Evolutionary conservation across 1,139 yeast genomes (phyloP).

Genomic region (Yamadazyma atmosphaerica): DNA sequence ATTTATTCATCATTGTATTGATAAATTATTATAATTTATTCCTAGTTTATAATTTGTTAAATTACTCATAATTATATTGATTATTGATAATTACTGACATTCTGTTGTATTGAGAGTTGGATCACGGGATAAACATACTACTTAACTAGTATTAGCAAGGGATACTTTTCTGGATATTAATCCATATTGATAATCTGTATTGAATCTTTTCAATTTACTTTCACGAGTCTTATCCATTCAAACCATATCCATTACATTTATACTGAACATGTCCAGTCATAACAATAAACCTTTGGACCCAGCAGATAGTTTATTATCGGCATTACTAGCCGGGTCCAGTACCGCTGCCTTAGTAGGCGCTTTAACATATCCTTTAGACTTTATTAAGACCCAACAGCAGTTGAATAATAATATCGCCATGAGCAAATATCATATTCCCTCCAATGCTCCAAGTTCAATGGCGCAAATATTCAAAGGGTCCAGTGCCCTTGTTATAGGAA

Average conservation of each 20-base stretch:
- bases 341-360: constrained; percentile 75
- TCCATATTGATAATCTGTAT: no score
- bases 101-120: no score
- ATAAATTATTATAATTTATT: no score
- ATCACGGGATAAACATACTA: no score
- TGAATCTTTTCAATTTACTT: no score
- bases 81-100: background rate
- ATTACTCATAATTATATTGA: background rate
- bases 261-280: no score
- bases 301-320: constrained; percentile 44
- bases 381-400: constrained; percentile 72
- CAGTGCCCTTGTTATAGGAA: constrained; percentile 77
- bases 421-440: constrained; percentile 35
- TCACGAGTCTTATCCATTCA: no score
- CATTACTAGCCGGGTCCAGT: constrained; percentile 71
- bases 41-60: no score
- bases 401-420: constrained; percentile 43
- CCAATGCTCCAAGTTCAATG: constrained; percentile 39
- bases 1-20: no score
- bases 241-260: no score
- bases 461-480: constrained; percentile 68
- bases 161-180: no score
- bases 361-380: constrained; percentile 82
- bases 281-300: background rate
- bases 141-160: no score